A percentile compares a stretch with the other conserved stretches of the same genome.
Conservation (phyloP, 371 early-diverging fungal species). For the Mucor velutinosus region DNA sequence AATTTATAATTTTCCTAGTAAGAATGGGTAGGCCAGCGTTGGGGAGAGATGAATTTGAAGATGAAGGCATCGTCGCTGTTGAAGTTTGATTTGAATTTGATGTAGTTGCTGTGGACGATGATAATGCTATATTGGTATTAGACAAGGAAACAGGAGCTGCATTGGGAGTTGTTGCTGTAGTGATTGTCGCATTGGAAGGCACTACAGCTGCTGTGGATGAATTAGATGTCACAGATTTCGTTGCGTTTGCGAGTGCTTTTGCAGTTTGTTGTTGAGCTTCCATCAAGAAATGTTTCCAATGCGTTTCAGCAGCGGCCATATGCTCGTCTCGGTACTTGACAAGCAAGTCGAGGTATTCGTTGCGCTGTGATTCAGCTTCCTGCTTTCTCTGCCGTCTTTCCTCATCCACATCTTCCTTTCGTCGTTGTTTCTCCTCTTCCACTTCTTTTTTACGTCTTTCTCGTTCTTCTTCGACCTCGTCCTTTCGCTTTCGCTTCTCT, state of each 20-base stretch:
- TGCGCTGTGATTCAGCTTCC: not conserved
- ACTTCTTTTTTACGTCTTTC: not conserved
- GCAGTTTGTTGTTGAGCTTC: not conserved
- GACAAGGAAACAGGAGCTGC: not conserved
- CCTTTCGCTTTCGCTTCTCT: not conserved
- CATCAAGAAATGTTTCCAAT: not conserved
- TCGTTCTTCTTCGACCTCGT: not conserved
- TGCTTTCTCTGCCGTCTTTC: not conserved
- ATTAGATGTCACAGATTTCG: not conserved
- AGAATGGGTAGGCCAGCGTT: not conserved
- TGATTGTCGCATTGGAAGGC: not conserved
- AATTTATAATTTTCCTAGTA: not conserved
- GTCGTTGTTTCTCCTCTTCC: not conserved
- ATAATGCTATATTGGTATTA: not conserved
- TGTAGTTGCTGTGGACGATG: not conserved
- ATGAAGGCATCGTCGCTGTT: not conserved
- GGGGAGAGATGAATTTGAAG: not conserved
- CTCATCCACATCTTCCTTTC: not conserved
- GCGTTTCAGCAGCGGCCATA: not conserved
- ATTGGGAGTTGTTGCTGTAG: not conserved
- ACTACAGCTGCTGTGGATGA: not conserved
- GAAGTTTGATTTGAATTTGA: not conserved
- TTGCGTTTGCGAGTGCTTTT: not conserved
- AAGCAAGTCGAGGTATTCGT: not conserved
- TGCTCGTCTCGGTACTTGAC: not conserved